These are phyloP conservation scores for Gossypium anomalum DNA, from an alignment of 345 rosid species.

Conservation along the genomic window DNA sequence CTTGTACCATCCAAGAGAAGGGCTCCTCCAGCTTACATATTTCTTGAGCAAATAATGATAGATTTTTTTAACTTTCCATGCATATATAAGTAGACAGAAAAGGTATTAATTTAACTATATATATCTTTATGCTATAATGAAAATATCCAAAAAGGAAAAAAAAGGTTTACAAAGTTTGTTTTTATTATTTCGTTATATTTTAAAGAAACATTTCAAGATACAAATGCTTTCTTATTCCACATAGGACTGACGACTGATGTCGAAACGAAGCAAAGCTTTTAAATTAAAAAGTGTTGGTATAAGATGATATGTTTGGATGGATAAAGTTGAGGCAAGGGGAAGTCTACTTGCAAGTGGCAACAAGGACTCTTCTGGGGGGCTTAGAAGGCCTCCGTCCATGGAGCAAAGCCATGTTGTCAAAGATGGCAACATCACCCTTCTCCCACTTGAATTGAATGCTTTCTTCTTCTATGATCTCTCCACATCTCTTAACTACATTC, in stretches of 20 bases:
- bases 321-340: background rate
- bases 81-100: background rate
- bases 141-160: background rate
- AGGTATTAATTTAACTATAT: background rate
- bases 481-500: constrained; percentile 46
- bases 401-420: constrained; percentile 58
- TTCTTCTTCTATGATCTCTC: constrained; percentile 63
- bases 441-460: constrained; percentile 72
- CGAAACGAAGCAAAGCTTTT: no score
- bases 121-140: background rate
- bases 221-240: background rate
- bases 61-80: background rate
- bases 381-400: constrained; percentile 64
- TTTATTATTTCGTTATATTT: background rate
- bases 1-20: no score
- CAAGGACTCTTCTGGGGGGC: constrained; percentile 56
- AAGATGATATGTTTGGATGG: background rate
- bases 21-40: no score
- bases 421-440: constrained; percentile 59
- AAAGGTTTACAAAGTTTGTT: background rate
- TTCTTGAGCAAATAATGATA: background rate
- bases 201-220: background rate
- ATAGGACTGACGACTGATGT: background rate
- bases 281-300: background rate
- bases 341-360: constrained; percentile 53